phyloP scores from a whole-genome alignment of 805 yeast species.

The Zygoascus bituminiphila region DNA sequence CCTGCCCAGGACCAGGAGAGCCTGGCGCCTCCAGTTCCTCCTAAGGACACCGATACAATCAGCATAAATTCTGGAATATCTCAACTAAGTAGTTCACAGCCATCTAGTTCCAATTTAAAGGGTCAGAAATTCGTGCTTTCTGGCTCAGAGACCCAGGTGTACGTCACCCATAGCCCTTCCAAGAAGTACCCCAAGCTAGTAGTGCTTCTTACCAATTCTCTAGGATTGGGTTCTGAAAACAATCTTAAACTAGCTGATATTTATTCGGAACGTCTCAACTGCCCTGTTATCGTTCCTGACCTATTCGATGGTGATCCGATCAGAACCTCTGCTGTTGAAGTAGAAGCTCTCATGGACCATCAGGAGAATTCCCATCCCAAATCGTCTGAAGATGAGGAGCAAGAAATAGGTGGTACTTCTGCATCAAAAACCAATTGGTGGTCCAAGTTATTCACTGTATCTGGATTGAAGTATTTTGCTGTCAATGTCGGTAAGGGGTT shows the following conservation, averaged over 20 bases:
- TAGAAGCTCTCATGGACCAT: conserved; percentile 6
- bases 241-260: conserved; percentile 25
- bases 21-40: neutral
- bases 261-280: conserved; percentile 20
- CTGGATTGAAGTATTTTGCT: conserved; percentile 21
- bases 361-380: neutral
- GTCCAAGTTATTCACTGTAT: conserved; percentile 5
- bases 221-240: conserved; percentile 25
- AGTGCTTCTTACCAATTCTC: conserved; percentile 26
- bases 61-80: neutral
- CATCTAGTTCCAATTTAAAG: neutral
- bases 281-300: conserved; percentile 30
- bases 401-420: no score
- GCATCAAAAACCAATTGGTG: neutral
- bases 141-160: conserved; percentile 16
- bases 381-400: neutral
- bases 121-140: conserved; percentile 21
- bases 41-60: neutral
- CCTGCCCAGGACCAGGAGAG: neutral
- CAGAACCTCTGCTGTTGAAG: conserved; percentile 16
- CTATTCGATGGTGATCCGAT: conserved; percentile 27
- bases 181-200: conserved; percentile 10
- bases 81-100: neutral
- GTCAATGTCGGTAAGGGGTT: conserved; percentile 25
- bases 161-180: conserved; percentile 15